Evolutionary conservation across 805 yeast species (phyloP).

Genomic region (Maudiozyma pseudohumilis): DNA sequence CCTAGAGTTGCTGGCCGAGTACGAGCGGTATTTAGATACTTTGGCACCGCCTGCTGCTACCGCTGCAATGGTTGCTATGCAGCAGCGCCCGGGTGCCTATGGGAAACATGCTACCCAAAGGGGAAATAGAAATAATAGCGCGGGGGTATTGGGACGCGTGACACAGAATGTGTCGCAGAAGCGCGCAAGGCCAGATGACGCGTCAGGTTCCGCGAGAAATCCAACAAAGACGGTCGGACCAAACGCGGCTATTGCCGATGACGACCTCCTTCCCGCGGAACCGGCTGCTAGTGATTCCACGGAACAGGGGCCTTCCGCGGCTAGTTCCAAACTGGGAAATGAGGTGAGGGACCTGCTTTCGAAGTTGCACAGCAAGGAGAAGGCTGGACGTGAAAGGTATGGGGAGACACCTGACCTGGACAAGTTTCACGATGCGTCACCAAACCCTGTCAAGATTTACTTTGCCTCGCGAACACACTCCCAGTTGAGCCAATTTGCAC

Average conservation of each 20-base stretch:
- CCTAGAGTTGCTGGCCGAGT: slow-evolving; percentile 21
- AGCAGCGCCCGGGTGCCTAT: too few species aligned
- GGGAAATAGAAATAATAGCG: neutral
- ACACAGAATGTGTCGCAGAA: too few species aligned
- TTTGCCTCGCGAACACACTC: slow-evolving; percentile 88
- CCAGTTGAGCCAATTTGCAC: slow-evolving; percentile 70
- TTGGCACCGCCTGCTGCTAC: slow-evolving; percentile 6
- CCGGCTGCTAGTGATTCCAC: too few species aligned
- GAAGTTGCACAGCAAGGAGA: slow-evolving; percentile 13
- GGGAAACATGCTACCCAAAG: neutral
- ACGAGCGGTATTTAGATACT: slow-evolving; percentile 30
- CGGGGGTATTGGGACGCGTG: neutral
- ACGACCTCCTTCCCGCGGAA: neutral
- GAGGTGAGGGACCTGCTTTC: neutral
- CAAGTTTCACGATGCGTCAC: slow-evolving; percentile 18
- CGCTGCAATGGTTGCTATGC: too few species aligned
- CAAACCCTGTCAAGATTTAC: slow-evolving; percentile 40
- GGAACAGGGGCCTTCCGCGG: neutral
- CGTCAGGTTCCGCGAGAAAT: too few species aligned
- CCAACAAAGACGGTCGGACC: too few species aligned
- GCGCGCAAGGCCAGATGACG: too few species aligned
- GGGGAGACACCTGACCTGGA: slow-evolving; percentile 25
- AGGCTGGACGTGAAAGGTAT: slow-evolving; percentile 20
- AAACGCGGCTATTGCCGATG: too few species aligned
- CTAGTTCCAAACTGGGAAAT: neutral